A percentile compares a stretch with the other conserved stretches of the same genome.
Conservation (phyloP, 2,329 filamentous ascomycete genomes). For the Aspergillus proliferans region DNA sequence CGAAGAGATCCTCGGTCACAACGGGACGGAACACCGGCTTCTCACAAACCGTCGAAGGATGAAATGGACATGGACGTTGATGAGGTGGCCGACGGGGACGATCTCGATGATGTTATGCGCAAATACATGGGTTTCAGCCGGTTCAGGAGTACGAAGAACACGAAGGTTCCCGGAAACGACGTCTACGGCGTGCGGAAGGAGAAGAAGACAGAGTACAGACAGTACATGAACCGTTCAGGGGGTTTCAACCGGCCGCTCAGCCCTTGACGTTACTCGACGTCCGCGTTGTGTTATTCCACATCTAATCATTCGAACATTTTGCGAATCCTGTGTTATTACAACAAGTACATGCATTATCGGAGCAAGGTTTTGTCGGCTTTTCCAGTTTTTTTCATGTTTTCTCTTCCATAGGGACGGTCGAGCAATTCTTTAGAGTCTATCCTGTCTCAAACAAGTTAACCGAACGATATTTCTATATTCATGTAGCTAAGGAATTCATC, state of each 20-base stretch:
- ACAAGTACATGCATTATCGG: conserved; percentile 23
- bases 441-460: conserved; percentile 1
- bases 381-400: too few species aligned
- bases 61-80: conserved; percentile 40
- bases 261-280: conserved; percentile 31
- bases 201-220: conserved; percentile 89
- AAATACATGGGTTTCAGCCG: conserved; percentile 84
- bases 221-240: conserved; percentile 70
- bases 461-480: neutral
- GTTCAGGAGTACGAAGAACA: conserved; percentile 82
- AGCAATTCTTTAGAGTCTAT: too few species aligned
- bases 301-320: conserved; percentile 2
- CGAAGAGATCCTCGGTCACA: conserved; percentile 23
- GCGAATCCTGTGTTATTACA: conserved; percentile 1
- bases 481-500: too few species aligned
- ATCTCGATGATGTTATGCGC: conserved; percentile 66
- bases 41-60: conserved; percentile 22
- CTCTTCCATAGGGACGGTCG: too few species aligned
- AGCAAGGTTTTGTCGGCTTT: conserved; percentile 17
- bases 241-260: conserved; percentile 48
- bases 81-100: conserved; percentile 52
- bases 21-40: conserved; percentile 18
- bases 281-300: conserved; percentile 1
- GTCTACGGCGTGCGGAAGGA: conserved; percentile 78
- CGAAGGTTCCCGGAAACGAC: conserved; percentile 82